These are phyloP conservation scores for Acacia acuminata DNA, from an alignment of 306 rosid species.

Conservation along the genomic window DNA sequence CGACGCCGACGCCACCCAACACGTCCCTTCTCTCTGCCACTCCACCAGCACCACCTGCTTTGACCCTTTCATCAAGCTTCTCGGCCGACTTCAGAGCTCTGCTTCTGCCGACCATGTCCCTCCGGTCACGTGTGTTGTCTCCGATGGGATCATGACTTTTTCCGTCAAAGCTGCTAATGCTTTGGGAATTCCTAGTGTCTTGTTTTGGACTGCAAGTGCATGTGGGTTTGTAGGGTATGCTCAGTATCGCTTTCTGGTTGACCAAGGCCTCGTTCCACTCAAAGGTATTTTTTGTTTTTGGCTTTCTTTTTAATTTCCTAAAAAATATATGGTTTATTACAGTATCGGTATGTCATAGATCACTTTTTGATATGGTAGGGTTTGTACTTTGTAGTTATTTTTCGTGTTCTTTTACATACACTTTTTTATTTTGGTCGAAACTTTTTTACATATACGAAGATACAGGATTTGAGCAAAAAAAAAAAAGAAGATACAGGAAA, in stretches of 20 bases:
- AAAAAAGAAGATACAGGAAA: too few relatives aligned
- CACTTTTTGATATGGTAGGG: not conserved
- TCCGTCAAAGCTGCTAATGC: slow-evolving; percentile 9
- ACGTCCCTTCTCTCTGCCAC: not conserved
- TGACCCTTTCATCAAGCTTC: not conserved
- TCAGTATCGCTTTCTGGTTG: slow-evolving; percentile 7
- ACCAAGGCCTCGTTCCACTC: slow-evolving; percentile 19
- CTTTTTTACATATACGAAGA: too few relatives aligned
- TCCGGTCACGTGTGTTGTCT: slow-evolving; percentile 11
- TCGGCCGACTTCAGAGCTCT: not conserved
- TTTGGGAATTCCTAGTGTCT: slow-evolving; percentile 5
- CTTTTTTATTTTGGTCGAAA: too few relatives aligned
- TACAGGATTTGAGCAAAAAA: too few relatives aligned
- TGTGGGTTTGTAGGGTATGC: slow-evolving; percentile 12
- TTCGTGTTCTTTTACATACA: too few relatives aligned
- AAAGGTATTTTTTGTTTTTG: slow-evolving; percentile 12
- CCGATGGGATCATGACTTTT: slow-evolving; percentile 28
- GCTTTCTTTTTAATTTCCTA: too few relatives aligned
- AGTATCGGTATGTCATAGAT: not conserved
- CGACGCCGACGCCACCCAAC: slow-evolving; percentile 24
- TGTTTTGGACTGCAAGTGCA: slow-evolving; percentile 33
- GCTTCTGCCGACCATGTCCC: not conserved
- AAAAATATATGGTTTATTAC: not conserved
- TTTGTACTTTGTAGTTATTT: too few relatives aligned
- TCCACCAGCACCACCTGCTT: slow-evolving; percentile 11